These are phyloP conservation scores for Botrytis cinerea DNA, from an alignment of 2,329 filamentous ascomycete species.

Conservation along the genomic window DNA sequence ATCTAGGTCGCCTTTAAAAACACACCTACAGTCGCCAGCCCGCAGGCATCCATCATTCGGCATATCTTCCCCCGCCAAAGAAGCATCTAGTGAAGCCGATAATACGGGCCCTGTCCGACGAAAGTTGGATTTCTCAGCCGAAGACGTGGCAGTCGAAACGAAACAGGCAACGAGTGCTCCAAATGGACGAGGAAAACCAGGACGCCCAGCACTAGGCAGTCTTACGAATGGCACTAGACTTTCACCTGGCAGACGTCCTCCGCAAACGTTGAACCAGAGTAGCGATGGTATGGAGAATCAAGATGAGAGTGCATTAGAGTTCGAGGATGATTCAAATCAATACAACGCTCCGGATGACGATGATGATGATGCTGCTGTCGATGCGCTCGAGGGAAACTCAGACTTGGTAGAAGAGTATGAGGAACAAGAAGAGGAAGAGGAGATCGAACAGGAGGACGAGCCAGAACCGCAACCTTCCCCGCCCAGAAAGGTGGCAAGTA, in stretches of 20 bases:
- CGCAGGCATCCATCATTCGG: conserved; percentile 40
- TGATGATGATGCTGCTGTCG: conserved; percentile 41
- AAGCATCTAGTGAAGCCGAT: conserved; percentile 34
- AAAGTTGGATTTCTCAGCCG: conserved; percentile 41
- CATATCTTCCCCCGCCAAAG: conserved; percentile 40
- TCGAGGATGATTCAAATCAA: conserved; percentile 35
- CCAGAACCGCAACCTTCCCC: conserved; percentile 27
- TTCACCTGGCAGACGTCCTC: conserved; percentile 24
- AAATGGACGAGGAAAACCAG: conserved; percentile 22
- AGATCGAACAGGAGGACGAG: conserved; percentile 28
- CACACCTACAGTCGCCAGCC: conserved; percentile 42
- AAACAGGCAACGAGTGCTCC: conserved; percentile 9
- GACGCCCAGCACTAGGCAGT: conserved; percentile 25
- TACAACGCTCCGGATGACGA: conserved; percentile 31
- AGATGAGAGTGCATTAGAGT: conserved; percentile 55
- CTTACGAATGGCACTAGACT: conserved; percentile 33
- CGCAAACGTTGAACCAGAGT: conserved; percentile 33
- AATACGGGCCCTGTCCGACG: conserved; percentile 36
- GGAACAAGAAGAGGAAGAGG: conserved; percentile 25
- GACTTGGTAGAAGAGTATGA: conserved; percentile 23
- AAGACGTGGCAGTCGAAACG: conserved; percentile 28
- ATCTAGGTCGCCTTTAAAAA: conserved; percentile 43
- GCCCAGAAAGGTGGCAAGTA: conserved; percentile 8
- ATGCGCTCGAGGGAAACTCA: conserved; percentile 34
- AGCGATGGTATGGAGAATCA: conserved; percentile 45